A percentile compares a stretch with the other conserved stretches of the same genome.
Evolutionary conservation across 805 yeast genomes (phyloP).

Genomic region (Yarrowia sp.): DNA sequence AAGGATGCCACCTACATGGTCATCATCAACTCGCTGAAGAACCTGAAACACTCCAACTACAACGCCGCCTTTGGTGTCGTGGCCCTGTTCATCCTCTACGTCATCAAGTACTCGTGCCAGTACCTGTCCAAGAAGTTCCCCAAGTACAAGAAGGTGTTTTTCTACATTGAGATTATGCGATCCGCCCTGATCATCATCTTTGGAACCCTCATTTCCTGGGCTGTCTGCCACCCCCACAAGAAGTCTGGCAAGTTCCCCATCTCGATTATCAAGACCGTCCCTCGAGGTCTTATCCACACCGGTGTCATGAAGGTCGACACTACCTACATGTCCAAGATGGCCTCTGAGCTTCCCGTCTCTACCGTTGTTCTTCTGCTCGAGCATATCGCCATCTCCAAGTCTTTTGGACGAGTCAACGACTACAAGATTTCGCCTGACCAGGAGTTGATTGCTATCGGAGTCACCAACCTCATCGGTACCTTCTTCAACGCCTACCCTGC

Average conservation of each 20-base stretch:
- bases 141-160: conserved; percentile 61
- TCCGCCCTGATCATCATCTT: conserved; percentile 82
- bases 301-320: conserved; percentile 73
- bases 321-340: conserved; percentile 65
- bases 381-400: conserved; percentile 91
- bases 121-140: conserved; percentile 70
- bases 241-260: conserved; percentile 57
- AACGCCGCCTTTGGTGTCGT: conserved; percentile 92
- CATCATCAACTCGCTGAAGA: conserved; percentile 72
- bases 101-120: conserved; percentile 71
- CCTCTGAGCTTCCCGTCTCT: conserved; percentile 84
- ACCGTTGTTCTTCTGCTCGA: conserved; percentile 82
- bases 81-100: conserved; percentile 71
- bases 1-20: conserved; percentile 73
- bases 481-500: conserved; percentile 94
- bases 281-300: conserved; percentile 78
- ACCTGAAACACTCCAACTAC: conserved; percentile 68
- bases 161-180: conserved; percentile 78
- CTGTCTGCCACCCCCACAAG: conserved; percentile 62
- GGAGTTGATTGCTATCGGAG: conserved; percentile 92
- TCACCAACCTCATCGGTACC: conserved; percentile 87
- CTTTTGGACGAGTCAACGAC: conserved; percentile 91
- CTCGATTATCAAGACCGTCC: conserved; percentile 75
- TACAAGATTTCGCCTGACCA: conserved; percentile 92
- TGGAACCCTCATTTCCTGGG: conserved; percentile 84